Percentiles rank a stretch among this genome's conserved stretches.
Evolutionary conservation across 345 rosid genomes (phyloP).

Genomic region (Rhizophora mangle): DNA sequence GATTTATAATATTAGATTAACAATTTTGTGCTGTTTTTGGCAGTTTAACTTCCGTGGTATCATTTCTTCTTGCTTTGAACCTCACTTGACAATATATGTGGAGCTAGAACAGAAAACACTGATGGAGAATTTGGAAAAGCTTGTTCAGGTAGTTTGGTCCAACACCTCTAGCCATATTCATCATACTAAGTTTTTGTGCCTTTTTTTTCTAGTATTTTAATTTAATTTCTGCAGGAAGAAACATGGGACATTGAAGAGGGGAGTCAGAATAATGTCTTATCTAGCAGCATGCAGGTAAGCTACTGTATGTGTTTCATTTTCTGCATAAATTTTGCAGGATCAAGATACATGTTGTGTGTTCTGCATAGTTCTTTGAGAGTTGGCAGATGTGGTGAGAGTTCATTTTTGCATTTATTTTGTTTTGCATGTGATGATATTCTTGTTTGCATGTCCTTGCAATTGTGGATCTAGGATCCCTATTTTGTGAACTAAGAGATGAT

Average conservation of each 20-base stretch:
- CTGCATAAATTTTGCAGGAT: background rate
- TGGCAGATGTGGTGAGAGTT: too few species aligned
- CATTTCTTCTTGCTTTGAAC: conserved; percentile 96
- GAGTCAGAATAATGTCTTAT: conserved; percentile 85
- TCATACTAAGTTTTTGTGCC: conserved; percentile 17
- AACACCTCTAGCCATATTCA: conserved; percentile 8
- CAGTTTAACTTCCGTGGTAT: conserved; percentile 99
- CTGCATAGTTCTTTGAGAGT: too few species aligned
- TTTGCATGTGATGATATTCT: too few species aligned
- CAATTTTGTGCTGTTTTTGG: conserved; percentile 18
- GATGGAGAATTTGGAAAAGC: conserved; percentile 93
- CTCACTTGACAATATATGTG: conserved; percentile 75
- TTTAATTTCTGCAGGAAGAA: conserved; percentile 62
- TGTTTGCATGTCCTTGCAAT: too few species aligned
- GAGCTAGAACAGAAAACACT: conserved; percentile 97
- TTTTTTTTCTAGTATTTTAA: conserved; percentile 17
- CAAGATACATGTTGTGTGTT: background rate
- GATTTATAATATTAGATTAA: too few species aligned
- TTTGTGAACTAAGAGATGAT: too few species aligned
- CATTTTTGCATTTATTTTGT: too few species aligned
- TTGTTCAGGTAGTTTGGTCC: conserved; percentile 66
- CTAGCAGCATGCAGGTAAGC: conserved; percentile 92
- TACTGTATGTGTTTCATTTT: conserved; percentile 1
- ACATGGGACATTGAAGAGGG: conserved; percentile 98
- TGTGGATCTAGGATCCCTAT: too few species aligned